Conservation (phyloP, 148 eudicot genomes). For the Spergularia bocconei region DNA sequence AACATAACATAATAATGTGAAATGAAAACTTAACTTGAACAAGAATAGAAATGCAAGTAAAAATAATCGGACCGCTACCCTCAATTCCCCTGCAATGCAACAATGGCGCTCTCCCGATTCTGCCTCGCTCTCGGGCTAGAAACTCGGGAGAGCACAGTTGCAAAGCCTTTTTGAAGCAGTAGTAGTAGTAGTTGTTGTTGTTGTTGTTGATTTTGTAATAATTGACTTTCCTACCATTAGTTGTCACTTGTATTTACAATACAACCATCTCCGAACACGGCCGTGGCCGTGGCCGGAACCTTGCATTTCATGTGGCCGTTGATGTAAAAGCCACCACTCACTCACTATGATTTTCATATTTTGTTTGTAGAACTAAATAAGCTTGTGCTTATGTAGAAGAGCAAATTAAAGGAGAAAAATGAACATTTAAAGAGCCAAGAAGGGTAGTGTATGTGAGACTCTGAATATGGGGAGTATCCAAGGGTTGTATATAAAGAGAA, state of each 20-base stretch:
- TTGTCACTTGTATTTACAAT: constrained; percentile 19
- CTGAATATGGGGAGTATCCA: constrained; percentile 13
- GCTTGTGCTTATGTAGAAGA: not conserved
- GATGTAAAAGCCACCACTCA: not conserved
- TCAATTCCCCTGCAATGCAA: constrained; percentile 95
- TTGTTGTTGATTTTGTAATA: not conserved
- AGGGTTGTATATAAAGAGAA: constrained; percentile 58
- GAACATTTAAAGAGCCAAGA: not conserved
- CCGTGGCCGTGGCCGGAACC: constrained; percentile 11
- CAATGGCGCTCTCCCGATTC: constrained; percentile 60
- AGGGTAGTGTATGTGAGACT: constrained; percentile 7
- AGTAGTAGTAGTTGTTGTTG: constrained; percentile 22
- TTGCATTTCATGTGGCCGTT: not conserved
- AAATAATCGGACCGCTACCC: constrained; percentile 92
- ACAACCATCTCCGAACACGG: constrained; percentile 18
- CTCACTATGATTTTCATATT: constrained; percentile 12
- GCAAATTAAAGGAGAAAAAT: not conserved
- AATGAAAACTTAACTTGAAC: not conserved
- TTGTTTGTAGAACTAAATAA: not conserved
- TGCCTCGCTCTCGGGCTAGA: constrained; percentile 41
- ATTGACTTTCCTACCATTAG: not conserved
- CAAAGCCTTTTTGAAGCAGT: constrained; percentile 44
- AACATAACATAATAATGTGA: not conserved
- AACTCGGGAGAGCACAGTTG: constrained; percentile 69
- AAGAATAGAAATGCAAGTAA: constrained; percentile 15